Base-by-base conservation (phyloP, 2,329 filamentous ascomycete species). In the Xylariaceae sp. region DNA sequence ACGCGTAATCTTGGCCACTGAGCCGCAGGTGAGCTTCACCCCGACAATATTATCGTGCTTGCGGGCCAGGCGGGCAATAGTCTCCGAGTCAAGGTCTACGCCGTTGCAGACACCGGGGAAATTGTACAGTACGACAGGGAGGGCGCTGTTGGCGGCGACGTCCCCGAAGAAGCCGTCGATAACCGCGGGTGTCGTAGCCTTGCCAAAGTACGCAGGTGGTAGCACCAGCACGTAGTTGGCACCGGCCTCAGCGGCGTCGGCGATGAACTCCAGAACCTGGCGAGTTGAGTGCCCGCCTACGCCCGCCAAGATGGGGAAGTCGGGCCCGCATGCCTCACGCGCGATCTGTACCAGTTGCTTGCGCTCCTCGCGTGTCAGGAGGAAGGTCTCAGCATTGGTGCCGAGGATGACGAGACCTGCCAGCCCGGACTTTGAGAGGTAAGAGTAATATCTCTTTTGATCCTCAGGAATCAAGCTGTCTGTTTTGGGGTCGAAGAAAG, bases 61-160 rank as follows among this genome's bases (percentile, higher is more conserved):
- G 24, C 68, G 69, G 1, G 81, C 83, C 20, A 87, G 75, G 20
- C 69, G 69, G 1, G 79, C 73, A 40, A 89, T 83, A 0, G 78
- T 78, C 43, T 83, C 84, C 2, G 84, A 86, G 68, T 88, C 85
- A 20, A 89, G 73, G 66, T 89, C 86, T 3, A 89, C 74, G 20
- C 86, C 86, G 58, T 86, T 86, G 64, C 82, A 87, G 16, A 89
- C 85, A 10, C 75, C 83, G 0, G 86, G 86, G 71, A 88, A 89
- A 69, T 88, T 88, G 70, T 88, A 87, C 11, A 88, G 70, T 33
- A 89, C 77, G 26, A 88, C 74, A 0, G 84, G 84, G 2, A 88
- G 68, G 2, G 77, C 70, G 2, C 75, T 76, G 43, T 73, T 69
- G n/a, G 69, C 68, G 0, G 83, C 81, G 3, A 88, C 73, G 24